Base-by-base conservation (phyloP, 495 filamentous ascomycete genomes). In the Tuber indicum region DNA sequence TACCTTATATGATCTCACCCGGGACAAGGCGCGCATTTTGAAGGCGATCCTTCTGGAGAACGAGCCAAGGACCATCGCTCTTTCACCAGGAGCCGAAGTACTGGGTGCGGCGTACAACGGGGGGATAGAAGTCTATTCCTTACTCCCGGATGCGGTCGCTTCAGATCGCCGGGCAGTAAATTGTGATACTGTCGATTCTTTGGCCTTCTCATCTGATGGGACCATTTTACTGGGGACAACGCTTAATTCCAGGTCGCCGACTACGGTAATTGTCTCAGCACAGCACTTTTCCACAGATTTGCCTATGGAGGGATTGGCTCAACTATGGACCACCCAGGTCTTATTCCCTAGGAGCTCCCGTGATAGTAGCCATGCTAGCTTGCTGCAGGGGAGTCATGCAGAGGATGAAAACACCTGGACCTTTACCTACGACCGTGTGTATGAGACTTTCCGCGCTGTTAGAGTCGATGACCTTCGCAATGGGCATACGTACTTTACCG, bases 311-410 rank as follows among this genome's bases (percentile, higher is more conserved):
- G 87, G 90, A 74, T 88, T 95, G 58, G 92, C 91, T 81, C 90
- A 90, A 10, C 87, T 95, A 81, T 96, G 93, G 93, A 96, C 93
- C 69, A 94, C 93, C 1, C 94, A 94, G 62, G 94, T 96, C 43
- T 85, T 96, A 0, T 96, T 96, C 72, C 93, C 93, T 0, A 92
- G 94, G 75, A 90, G 88, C 32, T 93, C 90, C 74, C 87, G 88
- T 58, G 90, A 91, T 52, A 94, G 91, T 76, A 93, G 91, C 74
- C 91, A 94, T 84, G 93, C 92, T 58, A 90, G 91, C 3, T 81
- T 95, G 32, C 85, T 96, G 3, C 90, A 92, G 49, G 82, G 75
- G 16, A 86, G 89, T 77, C 88, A 90, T 46, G 88, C 88, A n/a
- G 89, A 92, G 74, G 89, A 89, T 52, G 93, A 94, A 80, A 89